Evolutionary conservation across 768 basidiomycete species (phyloP).

Genomic region (Leccinum truebloodii): DNA sequence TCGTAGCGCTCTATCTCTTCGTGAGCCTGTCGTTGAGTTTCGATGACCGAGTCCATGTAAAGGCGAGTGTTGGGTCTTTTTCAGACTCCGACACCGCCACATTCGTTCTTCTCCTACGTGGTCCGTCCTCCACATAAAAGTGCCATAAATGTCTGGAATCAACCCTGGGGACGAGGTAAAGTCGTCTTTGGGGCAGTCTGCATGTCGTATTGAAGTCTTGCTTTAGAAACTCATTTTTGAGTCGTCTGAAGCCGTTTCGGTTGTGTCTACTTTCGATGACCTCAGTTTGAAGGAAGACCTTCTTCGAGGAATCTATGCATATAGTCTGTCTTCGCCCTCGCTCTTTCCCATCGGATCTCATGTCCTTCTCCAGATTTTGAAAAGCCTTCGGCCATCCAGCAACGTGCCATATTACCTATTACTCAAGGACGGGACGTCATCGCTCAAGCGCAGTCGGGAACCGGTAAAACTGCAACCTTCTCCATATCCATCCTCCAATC

Average conservation of each 20-base stretch:
- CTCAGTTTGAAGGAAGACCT: conserved; percentile 93
- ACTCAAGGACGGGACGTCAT: conserved; percentile 96
- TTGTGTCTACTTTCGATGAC: conserved; percentile 89
- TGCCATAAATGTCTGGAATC: conserved; percentile 73
- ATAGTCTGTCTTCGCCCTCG: conserved; percentile 59
- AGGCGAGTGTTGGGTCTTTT: conserved; percentile 29
- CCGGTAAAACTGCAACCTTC: conserved; percentile 99
- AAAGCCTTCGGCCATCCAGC: conserved; percentile 98
- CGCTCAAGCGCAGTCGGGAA: conserved; percentile 98
- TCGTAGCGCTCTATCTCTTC: conserved; percentile 95
- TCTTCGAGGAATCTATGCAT: conserved; percentile 95
- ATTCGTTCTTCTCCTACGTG: conserved; percentile 35
- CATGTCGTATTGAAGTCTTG: conserved; percentile 2
- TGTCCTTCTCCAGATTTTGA: conserved; percentile 69
- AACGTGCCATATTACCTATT: conserved; percentile 96
- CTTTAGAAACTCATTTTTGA: conserved; percentile 89
- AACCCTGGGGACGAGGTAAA: conserved; percentile 83
- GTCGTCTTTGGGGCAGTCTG: conserved; percentile 19
- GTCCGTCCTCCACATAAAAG: conserved; percentile 26
- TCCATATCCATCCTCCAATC: conserved; percentile 98
- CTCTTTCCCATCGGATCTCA: conserved; percentile 5
- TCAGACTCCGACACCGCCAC: conserved; percentile 53
- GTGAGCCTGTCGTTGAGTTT: conserved; percentile 93
- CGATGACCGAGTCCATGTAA: conserved; percentile 91
- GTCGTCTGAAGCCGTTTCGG: conserved; percentile 89